phyloP scores from a whole-genome alignment of 2,329 filamentous ascomycete genomes.

The Neobulgaria alba region DNA sequence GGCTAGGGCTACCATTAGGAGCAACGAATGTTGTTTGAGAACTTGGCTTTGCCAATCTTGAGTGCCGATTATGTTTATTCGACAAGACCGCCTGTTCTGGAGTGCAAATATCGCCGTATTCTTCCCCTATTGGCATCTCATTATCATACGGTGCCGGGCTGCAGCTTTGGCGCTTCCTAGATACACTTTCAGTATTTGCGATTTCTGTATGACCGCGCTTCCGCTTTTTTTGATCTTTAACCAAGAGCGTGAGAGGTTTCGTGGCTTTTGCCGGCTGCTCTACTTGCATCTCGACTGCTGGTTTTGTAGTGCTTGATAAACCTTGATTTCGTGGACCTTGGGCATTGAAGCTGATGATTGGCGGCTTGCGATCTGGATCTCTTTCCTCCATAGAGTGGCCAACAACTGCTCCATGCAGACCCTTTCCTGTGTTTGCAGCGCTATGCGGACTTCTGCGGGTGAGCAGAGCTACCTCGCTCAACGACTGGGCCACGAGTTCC shows the following conservation, averaged over 20 bases:
- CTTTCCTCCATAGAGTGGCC: no score
- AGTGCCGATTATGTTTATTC: not conserved
- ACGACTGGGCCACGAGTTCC: no score
- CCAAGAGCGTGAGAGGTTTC: not conserved
- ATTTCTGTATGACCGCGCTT: not conserved
- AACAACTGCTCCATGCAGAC: no score
- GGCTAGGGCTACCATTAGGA: slow-evolving; percentile 2
- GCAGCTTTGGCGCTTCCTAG: slow-evolving; percentile 1
- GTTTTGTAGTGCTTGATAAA: not conserved
- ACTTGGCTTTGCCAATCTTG: not conserved
- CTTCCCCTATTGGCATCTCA: no score
- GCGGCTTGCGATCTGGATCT: not conserved
- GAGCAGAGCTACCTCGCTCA: no score
- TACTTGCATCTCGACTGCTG: not conserved
- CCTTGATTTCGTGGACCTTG: slow-evolving; percentile 4
- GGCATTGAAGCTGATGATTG: slow-evolving; percentile 1
- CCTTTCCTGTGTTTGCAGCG: no score
- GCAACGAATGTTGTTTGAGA: slow-evolving; percentile 1
- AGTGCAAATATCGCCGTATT: no score
- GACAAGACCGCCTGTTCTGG: no score
- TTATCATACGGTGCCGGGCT: no score
- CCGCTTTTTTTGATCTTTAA: not conserved
- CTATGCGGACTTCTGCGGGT: no score
- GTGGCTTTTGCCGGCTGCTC: not conserved
- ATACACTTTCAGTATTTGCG: not conserved